Conservation (phyloP, 2,329 filamentous ascomycete species). For the Fusarium acutatum region DNA sequence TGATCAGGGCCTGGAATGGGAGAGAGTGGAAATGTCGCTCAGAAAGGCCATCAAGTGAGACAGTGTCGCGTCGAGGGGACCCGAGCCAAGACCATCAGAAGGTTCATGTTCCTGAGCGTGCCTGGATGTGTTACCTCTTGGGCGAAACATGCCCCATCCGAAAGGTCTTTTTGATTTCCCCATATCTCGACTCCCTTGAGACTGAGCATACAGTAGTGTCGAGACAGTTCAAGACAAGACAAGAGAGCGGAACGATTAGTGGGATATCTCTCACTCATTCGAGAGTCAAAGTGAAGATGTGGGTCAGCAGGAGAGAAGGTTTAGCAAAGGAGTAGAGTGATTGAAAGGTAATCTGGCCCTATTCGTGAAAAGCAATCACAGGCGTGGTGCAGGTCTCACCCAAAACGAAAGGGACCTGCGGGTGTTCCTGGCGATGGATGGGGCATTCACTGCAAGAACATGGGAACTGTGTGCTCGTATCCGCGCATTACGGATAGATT, state of each 20-base stretch:
- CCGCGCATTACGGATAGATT: neutral
- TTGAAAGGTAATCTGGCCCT: constrained; percentile 12
- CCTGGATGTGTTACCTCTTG: constrained; percentile 21
- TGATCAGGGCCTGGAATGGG: constrained; percentile 39
- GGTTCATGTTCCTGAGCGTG: constrained; percentile 29
- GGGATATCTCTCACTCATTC: neutral
- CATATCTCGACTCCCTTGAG: constrained; percentile 28
- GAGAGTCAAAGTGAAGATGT: constrained; percentile 34
- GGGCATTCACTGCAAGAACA: neutral
- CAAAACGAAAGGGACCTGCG: constrained; percentile 19
- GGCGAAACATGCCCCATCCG: constrained; percentile 27
- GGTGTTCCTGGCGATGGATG: constrained; percentile 28
- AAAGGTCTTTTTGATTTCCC: constrained; percentile 1
- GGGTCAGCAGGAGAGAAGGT: constrained; percentile 6
- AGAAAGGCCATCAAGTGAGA: constrained; percentile 33
- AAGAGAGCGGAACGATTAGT: neutral
- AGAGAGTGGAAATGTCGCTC: constrained; percentile 36
- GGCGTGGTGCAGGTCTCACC: constrained; percentile 35
- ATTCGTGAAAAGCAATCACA: constrained; percentile 26
- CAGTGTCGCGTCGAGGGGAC: constrained; percentile 35
- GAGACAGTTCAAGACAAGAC: neutral
- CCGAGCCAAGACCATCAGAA: constrained; percentile 29
- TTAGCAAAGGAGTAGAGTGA: constrained; percentile 2
- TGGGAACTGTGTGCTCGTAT: neutral
- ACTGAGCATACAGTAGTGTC: neutral